These are phyloP conservation scores for Sambucus nigra DNA, from an alignment of 129 eudicot genomes.

Conservation along the genomic window DNA sequence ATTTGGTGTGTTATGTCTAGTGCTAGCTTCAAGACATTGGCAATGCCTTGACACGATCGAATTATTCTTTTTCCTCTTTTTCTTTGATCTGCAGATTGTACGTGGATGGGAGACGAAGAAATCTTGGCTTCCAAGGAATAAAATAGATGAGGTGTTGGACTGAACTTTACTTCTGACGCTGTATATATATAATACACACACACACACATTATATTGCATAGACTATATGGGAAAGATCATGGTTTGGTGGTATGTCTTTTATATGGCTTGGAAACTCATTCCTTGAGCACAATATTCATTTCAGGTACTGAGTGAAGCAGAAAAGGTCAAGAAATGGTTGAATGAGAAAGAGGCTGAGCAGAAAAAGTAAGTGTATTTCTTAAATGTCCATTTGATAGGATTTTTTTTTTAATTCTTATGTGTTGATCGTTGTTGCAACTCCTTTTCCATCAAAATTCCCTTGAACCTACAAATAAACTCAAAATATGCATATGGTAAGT, in stretches of 20 bases:
- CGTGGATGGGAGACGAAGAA: conserved; percentile 75
- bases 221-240: background rate
- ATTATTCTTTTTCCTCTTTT: background rate
- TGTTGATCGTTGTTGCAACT: too few species aligned
- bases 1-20: background rate
- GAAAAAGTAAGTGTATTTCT: conserved; percentile 52
- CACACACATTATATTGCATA: background rate
- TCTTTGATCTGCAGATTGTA: conserved; percentile 48
- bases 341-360: conserved; percentile 88
- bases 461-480: too few species aligned
- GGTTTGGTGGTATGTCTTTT: background rate
- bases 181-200: background rate
- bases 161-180: conserved; percentile 6
- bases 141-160: conserved; percentile 61
- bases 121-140: conserved; percentile 82
- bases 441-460: too few species aligned
- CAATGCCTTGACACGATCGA: background rate
- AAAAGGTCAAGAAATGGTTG: conserved; percentile 74
- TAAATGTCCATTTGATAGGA: too few species aligned
- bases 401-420: too few species aligned
- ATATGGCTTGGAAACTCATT: background rate
- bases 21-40: background rate
- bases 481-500: too few species aligned
- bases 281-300: conserved; percentile 1
- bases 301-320: conserved; percentile 59